Base-by-base conservation (phyloP, 495 filamentous ascomycete genomes). In the Penicillium mononematosum region DNA sequence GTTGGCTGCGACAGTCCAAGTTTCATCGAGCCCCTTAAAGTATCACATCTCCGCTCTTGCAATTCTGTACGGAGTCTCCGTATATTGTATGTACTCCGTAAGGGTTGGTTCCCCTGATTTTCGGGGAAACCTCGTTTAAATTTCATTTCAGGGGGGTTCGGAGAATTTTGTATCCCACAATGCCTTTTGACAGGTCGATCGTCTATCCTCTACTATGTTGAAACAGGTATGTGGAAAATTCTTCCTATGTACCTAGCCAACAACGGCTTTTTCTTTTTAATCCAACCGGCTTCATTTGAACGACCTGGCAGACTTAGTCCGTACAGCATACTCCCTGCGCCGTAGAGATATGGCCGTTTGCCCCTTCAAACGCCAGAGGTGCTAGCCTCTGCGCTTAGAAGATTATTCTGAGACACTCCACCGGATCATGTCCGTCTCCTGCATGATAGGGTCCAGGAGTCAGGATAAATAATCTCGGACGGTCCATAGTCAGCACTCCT, bases 1-100 rank as follows among this genome's bases (percentile, higher is more conserved):
- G 68, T 60, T 67, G 54, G 62, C 60, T 72, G 67, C 45, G 71
- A 76, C 73, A 60, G 22, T 49, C 56, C 29, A 45, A 45, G 73
- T 76, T 76, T 74, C 73, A 74, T 56, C 50, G 50, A 53, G 27
- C 22, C 50, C 50, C 36, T 39, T 39, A 52, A 27, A 6, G 4
- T 56, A 12, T 29, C 27, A 25, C 24, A 32, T 29, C 58, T 59
- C 63, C 59, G 51, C 52, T 49, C 45, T 64, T 59, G 59, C 61
- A 29, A 9, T 10, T 29, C 10, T 34, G 9, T 3, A 34, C 8
- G 31, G 24, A 25, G 24, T 24, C 22, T 27, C 25, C 25, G 25
- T 29, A 29, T 8, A 7, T 29, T 7, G 25, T 29, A 29, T 8
- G 27, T 29, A 29, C 27, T 10, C 10, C 10, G 31, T 4, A 65